phyloP scores from a whole-genome alignment of 169 alveolate genomes.

The Plasmodium cynomolgi region DNA sequence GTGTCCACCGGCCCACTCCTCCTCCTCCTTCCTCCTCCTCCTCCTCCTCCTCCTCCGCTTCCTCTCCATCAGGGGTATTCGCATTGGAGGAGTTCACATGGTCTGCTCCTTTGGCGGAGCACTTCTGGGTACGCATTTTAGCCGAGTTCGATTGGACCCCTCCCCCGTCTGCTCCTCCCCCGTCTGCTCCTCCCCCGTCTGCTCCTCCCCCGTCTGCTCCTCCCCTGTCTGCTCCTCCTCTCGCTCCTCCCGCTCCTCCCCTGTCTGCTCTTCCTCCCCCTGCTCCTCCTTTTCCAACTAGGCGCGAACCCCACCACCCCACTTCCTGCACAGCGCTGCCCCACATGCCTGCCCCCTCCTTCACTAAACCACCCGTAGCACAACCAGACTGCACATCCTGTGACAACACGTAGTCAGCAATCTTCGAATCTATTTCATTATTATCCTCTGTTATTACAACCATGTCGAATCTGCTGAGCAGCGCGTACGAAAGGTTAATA shows the following conservation, averaged over 20 bases:
- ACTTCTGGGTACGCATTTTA: background rate
- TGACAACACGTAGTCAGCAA: constrained; percentile 54
- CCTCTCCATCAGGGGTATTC: too few relatives aligned
- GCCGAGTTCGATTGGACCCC: background rate
- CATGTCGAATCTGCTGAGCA: constrained; percentile 83
- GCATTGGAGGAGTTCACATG: background rate
- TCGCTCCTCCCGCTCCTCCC: background rate
- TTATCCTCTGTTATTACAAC: constrained; percentile 77
- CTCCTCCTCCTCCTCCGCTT: background rate
- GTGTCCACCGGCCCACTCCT: background rate
- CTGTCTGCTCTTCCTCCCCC: background rate
- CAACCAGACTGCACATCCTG: background rate
- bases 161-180: background rate
- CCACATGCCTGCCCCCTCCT: background rate
- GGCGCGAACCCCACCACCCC: background rate
- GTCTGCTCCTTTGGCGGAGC: background rate
- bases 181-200: background rate
- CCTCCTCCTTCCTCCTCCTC: background rate
- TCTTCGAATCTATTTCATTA: constrained; percentile 24
- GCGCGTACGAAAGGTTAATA: constrained; percentile 64
- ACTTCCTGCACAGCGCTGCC: background rate
- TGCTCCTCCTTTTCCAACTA: too few relatives aligned
- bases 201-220: background rate
- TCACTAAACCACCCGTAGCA: background rate
- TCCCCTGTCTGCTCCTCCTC: background rate